These are phyloP conservation scores for Annona cherimola DNA, from an alignment of 164 flowering plant genomes.

Conservation along the genomic window DNA sequence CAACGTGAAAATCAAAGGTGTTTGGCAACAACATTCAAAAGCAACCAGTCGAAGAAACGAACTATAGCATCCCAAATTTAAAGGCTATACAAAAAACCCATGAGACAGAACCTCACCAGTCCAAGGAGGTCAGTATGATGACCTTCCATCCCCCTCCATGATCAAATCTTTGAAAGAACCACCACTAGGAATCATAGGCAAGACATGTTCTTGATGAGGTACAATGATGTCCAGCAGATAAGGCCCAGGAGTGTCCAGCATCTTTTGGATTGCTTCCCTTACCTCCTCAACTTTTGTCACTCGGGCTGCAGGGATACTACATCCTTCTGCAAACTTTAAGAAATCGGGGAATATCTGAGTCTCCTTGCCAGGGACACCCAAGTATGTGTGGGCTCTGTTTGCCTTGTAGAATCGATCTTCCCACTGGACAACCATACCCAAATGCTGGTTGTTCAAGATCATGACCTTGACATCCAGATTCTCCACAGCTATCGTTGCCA, in stretches of 20 bases:
- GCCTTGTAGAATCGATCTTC: conserved; percentile 69
- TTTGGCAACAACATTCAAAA: background rate
- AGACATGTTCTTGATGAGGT: conserved; percentile 73
- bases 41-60: background rate
- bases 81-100: background rate
- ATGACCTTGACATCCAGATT: conserved; percentile 15
- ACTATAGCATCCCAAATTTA: background rate
- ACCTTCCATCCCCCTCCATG: conserved; percentile 57
- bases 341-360: conserved; percentile 56
- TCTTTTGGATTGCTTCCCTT: conserved; percentile 48
- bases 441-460: conserved; percentile 19
- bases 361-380: conserved; percentile 54
- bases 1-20: background rate
- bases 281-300: conserved; percentile 45
- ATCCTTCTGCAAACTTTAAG: conserved; percentile 62
- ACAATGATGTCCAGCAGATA: conserved; percentile 67
- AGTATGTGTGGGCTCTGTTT: conserved; percentile 60
- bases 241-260: conserved; percentile 72
- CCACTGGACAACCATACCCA: conserved; percentile 26
- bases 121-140: conserved; percentile 24
- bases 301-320: conserved; percentile 58
- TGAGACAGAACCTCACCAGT: background rate
- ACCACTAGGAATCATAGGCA: conserved; percentile 72
- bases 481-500: conserved; percentile 8
- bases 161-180: conserved; percentile 65